phyloP scores from a whole-genome alignment of 176 grass and related monocot species.

The Cocos nucifera region DNA sequence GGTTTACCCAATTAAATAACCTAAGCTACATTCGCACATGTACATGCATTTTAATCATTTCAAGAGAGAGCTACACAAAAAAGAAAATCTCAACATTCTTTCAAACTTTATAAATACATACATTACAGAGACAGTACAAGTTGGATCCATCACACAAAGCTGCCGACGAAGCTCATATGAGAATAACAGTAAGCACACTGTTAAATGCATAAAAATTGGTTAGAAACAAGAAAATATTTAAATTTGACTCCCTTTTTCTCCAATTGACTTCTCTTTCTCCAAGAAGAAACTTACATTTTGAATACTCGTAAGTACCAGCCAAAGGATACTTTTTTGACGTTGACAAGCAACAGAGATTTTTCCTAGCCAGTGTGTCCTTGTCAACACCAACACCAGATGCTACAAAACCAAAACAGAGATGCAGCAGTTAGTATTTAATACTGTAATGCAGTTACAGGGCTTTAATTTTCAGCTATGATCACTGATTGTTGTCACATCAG shows the following conservation, averaged over 20 bases:
- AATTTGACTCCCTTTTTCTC: neutral
- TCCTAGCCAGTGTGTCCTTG: conserved; percentile 29
- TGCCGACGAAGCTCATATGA: conserved; percentile 79
- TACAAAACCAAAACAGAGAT: conserved; percentile 15
- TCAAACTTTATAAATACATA: conserved; percentile 23
- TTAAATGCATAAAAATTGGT: neutral
- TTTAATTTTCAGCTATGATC: too few species aligned
- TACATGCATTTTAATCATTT: too few species aligned
- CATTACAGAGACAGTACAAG: conserved; percentile 59
- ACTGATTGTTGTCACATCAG: too few species aligned
- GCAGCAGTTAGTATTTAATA: too few species aligned
- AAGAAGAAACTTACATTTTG: conserved; percentile 49
- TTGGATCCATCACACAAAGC: conserved; percentile 31
- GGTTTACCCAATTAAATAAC: too few species aligned
- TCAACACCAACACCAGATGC: conserved; percentile 46
- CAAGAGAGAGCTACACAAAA: too few species aligned
- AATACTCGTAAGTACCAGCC: conserved; percentile 67
- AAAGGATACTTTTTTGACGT: conserved; percentile 25
- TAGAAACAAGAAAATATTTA: neutral
- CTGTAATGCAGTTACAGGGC: too few species aligned
- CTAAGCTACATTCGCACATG: too few species aligned
- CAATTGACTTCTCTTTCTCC: too few species aligned
- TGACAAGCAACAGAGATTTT: conserved; percentile 31
- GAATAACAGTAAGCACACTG: conserved; percentile 83
- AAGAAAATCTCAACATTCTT: too few species aligned